These are phyloP conservation scores for Cadophora sp. DNA, from an alignment of 2,329 filamentous ascomycete genomes.

Conservation along the genomic window DNA sequence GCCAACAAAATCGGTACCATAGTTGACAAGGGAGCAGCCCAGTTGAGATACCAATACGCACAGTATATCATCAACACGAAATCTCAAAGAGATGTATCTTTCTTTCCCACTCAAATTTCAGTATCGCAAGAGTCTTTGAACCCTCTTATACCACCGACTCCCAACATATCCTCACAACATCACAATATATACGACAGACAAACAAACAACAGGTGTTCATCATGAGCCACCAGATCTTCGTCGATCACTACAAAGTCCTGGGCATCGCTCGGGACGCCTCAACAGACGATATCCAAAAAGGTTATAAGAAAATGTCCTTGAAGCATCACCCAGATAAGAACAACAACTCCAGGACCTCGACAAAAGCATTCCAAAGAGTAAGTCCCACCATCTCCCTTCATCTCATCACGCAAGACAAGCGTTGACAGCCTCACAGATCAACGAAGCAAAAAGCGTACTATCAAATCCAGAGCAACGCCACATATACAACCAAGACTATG, in stretches of 20 bases:
- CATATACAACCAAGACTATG: not conserved
- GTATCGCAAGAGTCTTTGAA: not conserved
- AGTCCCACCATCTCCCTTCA: not conserved
- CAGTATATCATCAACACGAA: not conserved
- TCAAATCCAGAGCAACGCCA: not conserved
- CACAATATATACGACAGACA: not conserved
- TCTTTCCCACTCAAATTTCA: not conserved
- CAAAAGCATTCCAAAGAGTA: not conserved
- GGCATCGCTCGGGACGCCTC: not conserved
- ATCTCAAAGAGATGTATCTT: not conserved
- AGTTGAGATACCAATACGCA: not conserved
- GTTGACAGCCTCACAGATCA: not conserved
- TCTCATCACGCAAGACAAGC: not conserved
- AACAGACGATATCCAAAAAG: not conserved
- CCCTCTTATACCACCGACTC: not conserved
- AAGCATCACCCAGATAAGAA: constrained; percentile 8
- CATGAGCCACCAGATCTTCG: not conserved
- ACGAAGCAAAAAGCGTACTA: not conserved
- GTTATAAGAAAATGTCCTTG: not conserved
- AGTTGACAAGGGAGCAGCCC: not conserved
- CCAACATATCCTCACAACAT: not conserved
- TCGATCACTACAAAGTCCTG: not conserved
- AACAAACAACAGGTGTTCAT: not conserved
- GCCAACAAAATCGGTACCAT: not conserved
- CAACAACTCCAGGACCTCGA: not conserved